phyloP scores from a whole-genome alignment of 352 stramenopile genomes.

The Globisporangium echinulatum region DNA sequence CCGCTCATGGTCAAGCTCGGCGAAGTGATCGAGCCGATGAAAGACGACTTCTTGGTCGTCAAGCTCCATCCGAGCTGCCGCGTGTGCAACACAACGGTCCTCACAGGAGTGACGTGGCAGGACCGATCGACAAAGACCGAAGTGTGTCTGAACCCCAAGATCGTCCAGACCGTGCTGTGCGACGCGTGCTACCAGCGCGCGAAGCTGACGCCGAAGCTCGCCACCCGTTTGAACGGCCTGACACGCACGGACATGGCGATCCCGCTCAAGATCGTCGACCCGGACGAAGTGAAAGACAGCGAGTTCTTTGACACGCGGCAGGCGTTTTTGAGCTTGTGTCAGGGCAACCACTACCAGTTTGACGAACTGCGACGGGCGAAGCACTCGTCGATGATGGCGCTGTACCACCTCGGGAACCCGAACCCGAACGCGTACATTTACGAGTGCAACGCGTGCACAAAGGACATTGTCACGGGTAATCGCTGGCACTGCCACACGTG shows the following conservation, averaged over 20 bases:
- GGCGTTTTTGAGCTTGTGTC: slow-evolving; percentile 96
- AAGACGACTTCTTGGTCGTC: slow-evolving; percentile 86
- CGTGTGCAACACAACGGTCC: slow-evolving; percentile 68
- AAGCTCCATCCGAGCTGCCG: slow-evolving; percentile 82
- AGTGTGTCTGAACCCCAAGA: slow-evolving; percentile 50
- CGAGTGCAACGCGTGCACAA: slow-evolving; percentile 80
- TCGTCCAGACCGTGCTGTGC: slow-evolving; percentile 69
- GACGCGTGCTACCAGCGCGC: slow-evolving; percentile 74
- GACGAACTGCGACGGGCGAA: slow-evolving; percentile 97
- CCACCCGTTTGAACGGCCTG: slow-evolving; percentile 44
- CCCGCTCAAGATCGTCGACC: slow-evolving; percentile 70
- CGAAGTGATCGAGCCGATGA: slow-evolving; percentile 87
- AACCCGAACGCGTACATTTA: slow-evolving; percentile 85
- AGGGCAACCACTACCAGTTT: slow-evolving; percentile 98
- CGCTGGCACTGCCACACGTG: slow-evolving; percentile 88
- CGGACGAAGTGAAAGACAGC: slow-evolving; percentile 80
- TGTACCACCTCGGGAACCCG: slow-evolving; percentile 98
- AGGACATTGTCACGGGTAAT: slow-evolving; percentile 77
- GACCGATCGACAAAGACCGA: slow-evolving; percentile 61
- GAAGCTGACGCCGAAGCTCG: slow-evolving; percentile 32
- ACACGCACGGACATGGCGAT: slow-evolving; percentile 49
- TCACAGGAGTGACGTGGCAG: slow-evolving; percentile 63
- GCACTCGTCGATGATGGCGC: slow-evolving; percentile 99
- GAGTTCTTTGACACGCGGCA: slow-evolving; percentile 96
- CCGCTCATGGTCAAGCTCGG: slow-evolving; percentile 82